Evolutionary conservation across 345 rosid genomes (phyloP).

Genomic region (Hibiscus tridactylites): DNA sequence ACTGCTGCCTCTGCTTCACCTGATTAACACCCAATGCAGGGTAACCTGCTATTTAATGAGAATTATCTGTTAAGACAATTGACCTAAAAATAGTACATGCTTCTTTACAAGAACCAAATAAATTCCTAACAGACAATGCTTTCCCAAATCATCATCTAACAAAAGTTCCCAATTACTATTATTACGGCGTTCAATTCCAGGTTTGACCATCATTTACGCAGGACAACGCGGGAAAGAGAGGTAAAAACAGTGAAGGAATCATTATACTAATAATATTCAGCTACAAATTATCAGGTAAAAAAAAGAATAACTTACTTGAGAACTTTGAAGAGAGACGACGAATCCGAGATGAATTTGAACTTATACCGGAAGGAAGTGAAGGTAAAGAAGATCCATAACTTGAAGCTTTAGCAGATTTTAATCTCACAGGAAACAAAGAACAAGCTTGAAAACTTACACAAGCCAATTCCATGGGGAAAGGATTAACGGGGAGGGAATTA

Average conservation of each 20-base stretch:
- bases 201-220: not conserved
- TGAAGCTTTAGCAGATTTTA: not conserved
- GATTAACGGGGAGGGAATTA: not conserved
- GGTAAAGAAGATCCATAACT: not conserved
- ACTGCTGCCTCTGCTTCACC: not conserved
- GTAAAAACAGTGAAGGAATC: not conserved
- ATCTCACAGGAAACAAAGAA: not conserved
- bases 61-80: not conserved
- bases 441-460: conserved; percentile 3
- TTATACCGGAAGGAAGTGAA: not conserved
- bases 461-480: not conserved
- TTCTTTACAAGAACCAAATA: not conserved
- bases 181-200: not conserved
- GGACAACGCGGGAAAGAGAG: not conserved
- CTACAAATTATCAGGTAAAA: not conserved
- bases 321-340: conserved; percentile 5
- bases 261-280: not conserved
- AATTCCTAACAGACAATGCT: not conserved
- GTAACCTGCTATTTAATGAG: not conserved
- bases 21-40: not conserved
- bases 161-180: not conserved
- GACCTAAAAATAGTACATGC: not conserved
- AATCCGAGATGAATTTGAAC: not conserved
- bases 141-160: not conserved
- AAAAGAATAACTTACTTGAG: not conserved